Percentiles rank a stretch among this genome's conserved stretches.
Evolutionary conservation across 2,329 filamentous ascomycete genomes (phyloP).

Genomic region (Stromatinia cepivora): DNA sequence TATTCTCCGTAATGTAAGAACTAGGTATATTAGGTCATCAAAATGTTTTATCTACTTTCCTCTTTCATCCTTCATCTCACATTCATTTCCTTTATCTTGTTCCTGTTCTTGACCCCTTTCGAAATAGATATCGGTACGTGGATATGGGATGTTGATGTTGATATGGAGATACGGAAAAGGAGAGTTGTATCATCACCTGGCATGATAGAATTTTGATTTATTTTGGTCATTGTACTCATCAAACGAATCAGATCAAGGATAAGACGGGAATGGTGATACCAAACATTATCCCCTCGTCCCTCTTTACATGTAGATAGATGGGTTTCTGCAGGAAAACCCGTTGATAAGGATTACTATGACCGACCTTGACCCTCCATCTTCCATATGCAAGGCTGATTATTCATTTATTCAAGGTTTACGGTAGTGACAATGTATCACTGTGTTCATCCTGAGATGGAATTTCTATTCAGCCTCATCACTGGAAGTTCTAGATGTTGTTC

Average conservation of each 20-base stretch:
- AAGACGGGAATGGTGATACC: slow-evolving; percentile 9
- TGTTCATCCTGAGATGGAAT: background rate
- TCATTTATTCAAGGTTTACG: background rate
- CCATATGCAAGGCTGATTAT: slow-evolving; percentile 17
- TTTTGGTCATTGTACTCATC: background rate
- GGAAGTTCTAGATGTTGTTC: slow-evolving; percentile 5
- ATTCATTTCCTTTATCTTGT: slow-evolving; percentile 6
- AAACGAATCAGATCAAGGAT: slow-evolving; percentile 15
- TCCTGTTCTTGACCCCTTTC: slow-evolving; percentile 9
- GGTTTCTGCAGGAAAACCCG: slow-evolving; percentile 1
- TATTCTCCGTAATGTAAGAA: background rate
- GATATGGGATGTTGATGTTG: background rate
- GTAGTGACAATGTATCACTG: slow-evolving; percentile 10
- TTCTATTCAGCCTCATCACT: slow-evolving; percentile 19
- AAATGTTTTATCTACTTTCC: slow-evolving; percentile 11
- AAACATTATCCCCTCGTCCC: background rate
- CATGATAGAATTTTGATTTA: background rate
- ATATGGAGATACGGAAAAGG: background rate
- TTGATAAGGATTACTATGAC: slow-evolving; percentile 19
- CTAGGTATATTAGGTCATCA: background rate
- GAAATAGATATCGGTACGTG: slow-evolving; percentile 3
- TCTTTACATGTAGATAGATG: slow-evolving; percentile 4
- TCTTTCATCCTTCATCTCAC: slow-evolving; percentile 4
- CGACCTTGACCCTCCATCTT: background rate
- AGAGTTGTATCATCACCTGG: slow-evolving; percentile 6